phyloP scores from a whole-genome alignment of 345 rosid species.

The Aquilaria yunnanensis region DNA sequence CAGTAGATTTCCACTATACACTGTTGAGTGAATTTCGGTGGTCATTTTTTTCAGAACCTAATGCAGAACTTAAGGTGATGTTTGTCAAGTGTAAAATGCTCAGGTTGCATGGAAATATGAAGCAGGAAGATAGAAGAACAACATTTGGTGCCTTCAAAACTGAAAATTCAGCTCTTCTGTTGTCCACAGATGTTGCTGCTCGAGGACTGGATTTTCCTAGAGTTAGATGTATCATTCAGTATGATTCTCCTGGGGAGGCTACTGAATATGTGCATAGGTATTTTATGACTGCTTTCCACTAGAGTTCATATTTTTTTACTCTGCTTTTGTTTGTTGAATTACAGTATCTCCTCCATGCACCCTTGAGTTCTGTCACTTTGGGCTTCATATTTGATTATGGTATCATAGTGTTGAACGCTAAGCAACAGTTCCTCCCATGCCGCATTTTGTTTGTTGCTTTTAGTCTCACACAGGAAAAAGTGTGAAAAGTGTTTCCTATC shows the following conservation, averaged over 20 bases:
- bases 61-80: conserved; percentile 31
- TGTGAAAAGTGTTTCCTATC: too few species aligned
- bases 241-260: conserved; percentile 99
- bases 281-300: conserved; percentile 2
- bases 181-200: conserved; percentile 87
- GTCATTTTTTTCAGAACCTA: conserved; percentile 47
- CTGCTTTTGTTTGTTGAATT: too few species aligned
- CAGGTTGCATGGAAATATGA: conserved; percentile 88
- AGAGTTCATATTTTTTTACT: background rate
- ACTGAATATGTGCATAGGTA: conserved; percentile 98
- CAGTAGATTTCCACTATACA: conserved; percentile 91
- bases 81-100: conserved; percentile 70
- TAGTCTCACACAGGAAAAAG: too few species aligned
- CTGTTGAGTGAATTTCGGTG: conserved; percentile 64
- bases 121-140: conserved; percentile 81
- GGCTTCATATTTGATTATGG: too few species aligned
- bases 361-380: too few species aligned
- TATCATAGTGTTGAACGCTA: too few species aligned
- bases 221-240: conserved; percentile 89
- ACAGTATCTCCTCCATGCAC: too few species aligned
- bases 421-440: too few species aligned
- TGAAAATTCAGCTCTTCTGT: conserved; percentile 74
- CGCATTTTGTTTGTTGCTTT: too few species aligned
- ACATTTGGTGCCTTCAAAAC: conserved; percentile 68
- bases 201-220: conserved; percentile 95